Evolutionary conservation across 805 yeast genomes (phyloP).

Genomic region (Kuraishia capsulata): DNA sequence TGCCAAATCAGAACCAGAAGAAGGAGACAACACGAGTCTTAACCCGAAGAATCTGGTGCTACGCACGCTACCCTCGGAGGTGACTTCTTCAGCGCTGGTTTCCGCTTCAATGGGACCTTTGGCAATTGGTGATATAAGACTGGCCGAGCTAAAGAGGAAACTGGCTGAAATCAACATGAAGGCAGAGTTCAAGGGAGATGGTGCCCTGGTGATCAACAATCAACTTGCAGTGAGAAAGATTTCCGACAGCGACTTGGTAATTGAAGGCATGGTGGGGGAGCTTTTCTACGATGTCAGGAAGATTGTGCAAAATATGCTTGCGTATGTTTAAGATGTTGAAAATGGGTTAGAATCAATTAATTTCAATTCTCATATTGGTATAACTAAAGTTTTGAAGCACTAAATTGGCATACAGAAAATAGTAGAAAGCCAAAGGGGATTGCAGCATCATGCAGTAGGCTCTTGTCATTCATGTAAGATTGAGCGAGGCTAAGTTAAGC

Average conservation of each 20-base stretch:
- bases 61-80: conserved; percentile 4
- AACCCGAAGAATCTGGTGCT: conserved; percentile 6
- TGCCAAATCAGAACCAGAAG: conserved; percentile 4
- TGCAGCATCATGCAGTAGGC: too few relatives aligned
- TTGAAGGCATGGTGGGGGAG: conserved; percentile 73
- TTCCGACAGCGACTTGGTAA: conserved; percentile 71
- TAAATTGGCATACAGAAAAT: background rate
- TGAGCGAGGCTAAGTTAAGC: too few relatives aligned
- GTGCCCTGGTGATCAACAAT: conserved; percentile 80
- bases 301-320: conserved; percentile 64
- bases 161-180: conserved; percentile 48
- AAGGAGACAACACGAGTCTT: background rate
- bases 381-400: background rate
- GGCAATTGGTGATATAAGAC: conserved; percentile 81
- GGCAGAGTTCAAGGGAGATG: conserved; percentile 91
- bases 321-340: conserved; percentile 62
- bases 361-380: background rate
- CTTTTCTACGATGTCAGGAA: conserved; percentile 73
- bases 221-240: conserved; percentile 67
- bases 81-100: conserved; percentile 3
- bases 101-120: conserved; percentile 25
- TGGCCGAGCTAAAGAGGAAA: conserved; percentile 68
- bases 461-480: too few relatives aligned
- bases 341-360: too few relatives aligned
- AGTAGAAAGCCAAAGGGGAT: too few relatives aligned